Conservation (phyloP, 2,329 filamentous ascomycete genomes). For the Cercospora sojina region DNA sequence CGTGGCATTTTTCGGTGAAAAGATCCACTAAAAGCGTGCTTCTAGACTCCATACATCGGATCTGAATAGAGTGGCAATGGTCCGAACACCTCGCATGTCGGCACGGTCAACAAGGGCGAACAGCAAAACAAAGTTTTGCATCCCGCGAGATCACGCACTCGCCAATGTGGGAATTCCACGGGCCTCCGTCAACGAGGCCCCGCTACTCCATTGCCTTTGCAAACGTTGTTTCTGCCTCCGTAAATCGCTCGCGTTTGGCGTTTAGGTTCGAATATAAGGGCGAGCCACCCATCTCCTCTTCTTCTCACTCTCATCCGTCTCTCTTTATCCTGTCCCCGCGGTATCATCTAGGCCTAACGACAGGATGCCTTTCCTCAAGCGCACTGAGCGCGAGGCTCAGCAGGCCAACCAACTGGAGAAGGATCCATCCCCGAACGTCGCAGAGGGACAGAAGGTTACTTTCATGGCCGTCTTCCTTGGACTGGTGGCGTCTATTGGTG, state of each 20-base stretch:
- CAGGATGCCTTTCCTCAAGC: slow-evolving; percentile 39
- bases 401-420: slow-evolving; percentile 37
- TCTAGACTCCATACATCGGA: slow-evolving; percentile 19
- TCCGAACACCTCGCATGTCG: slow-evolving; percentile 17
- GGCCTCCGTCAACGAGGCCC: slow-evolving; percentile 23
- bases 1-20: slow-evolving; percentile 12
- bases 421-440: slow-evolving; percentile 25
- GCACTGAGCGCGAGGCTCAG: slow-evolving; percentile 35
- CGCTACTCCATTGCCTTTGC: slow-evolving; percentile 23
- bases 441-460: slow-evolving; percentile 33
- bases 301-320: slow-evolving; percentile 4
- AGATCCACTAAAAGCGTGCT: slow-evolving; percentile 17
- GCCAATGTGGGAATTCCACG: slow-evolving; percentile 22
- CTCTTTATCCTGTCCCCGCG: slow-evolving; percentile 3
- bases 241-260: background rate
- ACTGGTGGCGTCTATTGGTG: slow-evolving; percentile 57
- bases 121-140: slow-evolving; percentile 17
- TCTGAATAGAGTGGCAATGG: slow-evolving; percentile 19
- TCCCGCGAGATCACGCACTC: slow-evolving; percentile 18
- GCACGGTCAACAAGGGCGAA: slow-evolving; percentile 18
- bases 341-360: slow-evolving; percentile 4
- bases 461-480: slow-evolving; percentile 54
- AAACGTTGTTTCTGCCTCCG: slow-evolving; percentile 3
- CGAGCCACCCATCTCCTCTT: background rate
- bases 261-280: slow-evolving; percentile 15